Percentiles rank a stretch among this genome's conserved stretches.
phyloP scores from a whole-genome alignment of 2,329 filamentous ascomycete species.

The Talaromyces amestolkiae region DNA sequence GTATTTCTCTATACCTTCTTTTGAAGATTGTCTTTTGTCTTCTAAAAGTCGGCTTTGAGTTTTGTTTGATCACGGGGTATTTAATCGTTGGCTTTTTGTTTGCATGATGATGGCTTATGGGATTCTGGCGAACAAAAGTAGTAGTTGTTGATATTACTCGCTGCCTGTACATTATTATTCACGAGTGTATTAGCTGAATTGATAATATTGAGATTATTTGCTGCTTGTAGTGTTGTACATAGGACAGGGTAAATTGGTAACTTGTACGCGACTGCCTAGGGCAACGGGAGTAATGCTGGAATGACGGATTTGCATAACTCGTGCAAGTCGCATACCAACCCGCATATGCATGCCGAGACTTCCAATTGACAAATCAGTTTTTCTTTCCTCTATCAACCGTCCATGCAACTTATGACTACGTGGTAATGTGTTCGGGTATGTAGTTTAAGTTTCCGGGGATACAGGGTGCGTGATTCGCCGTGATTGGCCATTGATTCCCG shows the following conservation, averaged over 20 bases:
- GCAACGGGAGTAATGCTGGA: conserved; percentile 9
- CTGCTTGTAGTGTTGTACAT: not conserved
- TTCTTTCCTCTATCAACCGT: not conserved
- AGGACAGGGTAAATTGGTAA: not conserved
- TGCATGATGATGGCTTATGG: conserved; percentile 13
- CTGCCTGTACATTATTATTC: not conserved
- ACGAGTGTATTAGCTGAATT: conserved; percentile 3
- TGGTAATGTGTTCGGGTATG: not conserved
- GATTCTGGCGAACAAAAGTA: conserved; percentile 7
- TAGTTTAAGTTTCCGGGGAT: not conserved
- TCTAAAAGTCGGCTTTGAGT: not conserved
- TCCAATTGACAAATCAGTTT: not conserved
- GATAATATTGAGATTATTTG: not conserved
- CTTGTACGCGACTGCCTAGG: not conserved
- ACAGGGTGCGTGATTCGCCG: not conserved
- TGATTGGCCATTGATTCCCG: not conserved
- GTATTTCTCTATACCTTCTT: not conserved
- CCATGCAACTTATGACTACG: not conserved
- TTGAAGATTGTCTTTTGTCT: not conserved
- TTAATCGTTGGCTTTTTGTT: not conserved
- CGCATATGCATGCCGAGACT: not conserved
- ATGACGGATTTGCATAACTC: not conserved
- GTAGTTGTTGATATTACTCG: not conserved
- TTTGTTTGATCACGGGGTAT: not conserved
- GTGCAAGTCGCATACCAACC: not conserved